Evolutionary conservation across 2,329 filamentous ascomycete genomes (phyloP), one percentile per base, ranked within the genome.

Genomic region (Xylaria sp.): DNA sequence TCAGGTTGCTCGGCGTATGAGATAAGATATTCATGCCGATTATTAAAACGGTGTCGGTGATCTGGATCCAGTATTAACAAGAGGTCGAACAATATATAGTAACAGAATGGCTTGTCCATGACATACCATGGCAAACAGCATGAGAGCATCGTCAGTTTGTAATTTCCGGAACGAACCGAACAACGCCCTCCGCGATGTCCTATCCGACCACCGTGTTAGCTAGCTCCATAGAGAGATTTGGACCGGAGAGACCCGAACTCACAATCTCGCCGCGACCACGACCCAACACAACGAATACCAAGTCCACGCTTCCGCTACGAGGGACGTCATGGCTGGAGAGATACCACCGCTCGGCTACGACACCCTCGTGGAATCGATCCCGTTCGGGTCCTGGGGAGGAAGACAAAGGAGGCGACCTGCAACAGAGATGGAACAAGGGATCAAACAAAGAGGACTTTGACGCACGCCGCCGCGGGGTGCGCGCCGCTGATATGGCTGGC

Each of bases 1-100:
- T 83, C 17, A 87, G 73, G 62, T 87, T 87, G 39, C 80, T 85
- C 13, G 77, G 80, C n/a, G 80, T 82, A 29, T 76, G 72, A 2
- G 75, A 73, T 18, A 83, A 73, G 44, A 85, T 77, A 56, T 85
- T 85, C 63, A 86, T 76, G 7, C 73, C 69, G 20, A 80, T 71
- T 51, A 84, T 78, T 11, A 87, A 68, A 16, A 81, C 66, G 0
- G 83, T 86, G 61, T 85, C 82, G 63, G 74, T 74, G 1, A 65
- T 40, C 76, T 78, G 37, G 38, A 17, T 34, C 11, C 11, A 34
- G 11, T 34, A 13, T 34, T 13, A 34, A 34, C 16, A 26, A 11
- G 29, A 13, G 6, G 16, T 13, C 4, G 11, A 13, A 13, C 29
- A 34, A n/a, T n/a, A n/a, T n/a, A n/a, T n/a, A n/a, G n/a, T n/a